Percentiles rank a stretch among this genome's conserved stretches.
These are phyloP conservation scores for Boletus speciosus DNA, from an alignment of 768 basidiomycete genomes.

Conservation along the genomic window DNA sequence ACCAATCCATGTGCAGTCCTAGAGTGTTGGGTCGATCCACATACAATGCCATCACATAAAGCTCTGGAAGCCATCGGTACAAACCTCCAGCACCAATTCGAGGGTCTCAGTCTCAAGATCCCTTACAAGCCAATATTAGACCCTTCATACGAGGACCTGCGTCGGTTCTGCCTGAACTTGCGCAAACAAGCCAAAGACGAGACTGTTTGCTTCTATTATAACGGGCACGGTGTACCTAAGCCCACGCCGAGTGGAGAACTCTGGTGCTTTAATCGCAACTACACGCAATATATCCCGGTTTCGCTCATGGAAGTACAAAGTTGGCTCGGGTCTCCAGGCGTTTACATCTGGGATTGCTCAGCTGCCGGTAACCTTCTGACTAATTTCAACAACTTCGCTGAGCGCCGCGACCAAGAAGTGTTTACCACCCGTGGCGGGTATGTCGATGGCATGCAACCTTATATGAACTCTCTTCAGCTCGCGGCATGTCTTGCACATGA, in stretches of 20 bases:
- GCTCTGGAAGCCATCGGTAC: slow-evolving; percentile 92
- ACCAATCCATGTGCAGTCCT: slow-evolving; percentile 92
- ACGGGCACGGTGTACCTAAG: slow-evolving; percentile 97
- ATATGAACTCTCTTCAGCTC: slow-evolving; percentile 87
- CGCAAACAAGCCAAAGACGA: slow-evolving; percentile 92
- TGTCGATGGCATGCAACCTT: slow-evolving; percentile 59
- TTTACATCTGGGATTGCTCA: slow-evolving; percentile 99
- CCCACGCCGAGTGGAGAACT: slow-evolving; percentile 94
- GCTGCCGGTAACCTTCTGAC: slow-evolving; percentile 91
- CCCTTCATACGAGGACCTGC: slow-evolving; percentile 91
- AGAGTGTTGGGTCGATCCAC: slow-evolving; percentile 98
- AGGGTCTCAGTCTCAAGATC: slow-evolving; percentile 91
- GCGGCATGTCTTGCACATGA: slow-evolving; percentile 93
- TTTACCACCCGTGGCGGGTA: slow-evolving; percentile 57
- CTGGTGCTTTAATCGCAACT: slow-evolving; percentile 97
- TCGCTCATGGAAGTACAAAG: slow-evolving; percentile 89
- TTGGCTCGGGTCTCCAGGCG: slow-evolving; percentile 92
- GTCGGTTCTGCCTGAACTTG: slow-evolving; percentile 77
- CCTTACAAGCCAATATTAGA: slow-evolving; percentile 93
- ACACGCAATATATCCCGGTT: slow-evolving; percentile 98
- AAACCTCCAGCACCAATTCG: slow-evolving; percentile 93
- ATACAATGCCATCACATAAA: slow-evolving; percentile 86
- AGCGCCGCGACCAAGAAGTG: slow-evolving; percentile 68
- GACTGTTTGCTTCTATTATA: slow-evolving; percentile 94
- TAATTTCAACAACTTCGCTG: slow-evolving; percentile 82